Evolutionary conservation across 129 eudicot genomes (phyloP).

Genomic region (Chrysanthemum makinoi): DNA sequence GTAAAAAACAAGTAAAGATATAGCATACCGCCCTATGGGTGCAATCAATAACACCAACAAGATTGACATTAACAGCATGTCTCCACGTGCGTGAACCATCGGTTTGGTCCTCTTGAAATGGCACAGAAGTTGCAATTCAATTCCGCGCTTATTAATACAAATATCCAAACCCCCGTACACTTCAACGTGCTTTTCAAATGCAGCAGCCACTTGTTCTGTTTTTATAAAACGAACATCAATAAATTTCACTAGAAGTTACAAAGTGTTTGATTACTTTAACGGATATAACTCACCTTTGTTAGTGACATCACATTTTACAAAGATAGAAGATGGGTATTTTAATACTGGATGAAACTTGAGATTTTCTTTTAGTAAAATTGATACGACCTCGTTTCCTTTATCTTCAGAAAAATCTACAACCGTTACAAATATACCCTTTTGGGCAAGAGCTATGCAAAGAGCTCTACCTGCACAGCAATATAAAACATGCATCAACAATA

Average conservation of each 20-base stretch:
- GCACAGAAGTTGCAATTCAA: slow-evolving; percentile 51
- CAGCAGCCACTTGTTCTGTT: slow-evolving; percentile 70
- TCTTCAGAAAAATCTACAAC: slow-evolving; percentile 68
- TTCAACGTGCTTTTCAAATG: slow-evolving; percentile 61
- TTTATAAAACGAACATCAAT: neutral
- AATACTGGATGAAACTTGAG: slow-evolving; percentile 55
- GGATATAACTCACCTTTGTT: slow-evolving; percentile 44
- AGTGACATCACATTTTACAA: slow-evolving; percentile 69
- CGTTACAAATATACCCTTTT: slow-evolving; percentile 81
- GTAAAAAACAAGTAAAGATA: slow-evolving; percentile 1
- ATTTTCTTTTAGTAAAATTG: slow-evolving; percentile 45
- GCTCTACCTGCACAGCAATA: slow-evolving; percentile 49
- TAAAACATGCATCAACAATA: neutral
- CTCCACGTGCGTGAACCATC: slow-evolving; percentile 85
- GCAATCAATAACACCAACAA: slow-evolving; percentile 68
- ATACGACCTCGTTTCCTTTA: slow-evolving; percentile 62
- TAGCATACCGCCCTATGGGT: slow-evolving; percentile 79
- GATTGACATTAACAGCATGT: slow-evolving; percentile 63
- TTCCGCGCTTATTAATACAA: slow-evolving; percentile 83
- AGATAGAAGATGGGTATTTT: slow-evolving; percentile 54
- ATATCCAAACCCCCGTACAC: slow-evolving; percentile 87
- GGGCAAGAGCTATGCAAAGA: slow-evolving; percentile 69
- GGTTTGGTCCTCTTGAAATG: slow-evolving; percentile 53
- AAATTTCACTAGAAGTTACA: neutral
- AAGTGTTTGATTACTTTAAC: slow-evolving; percentile 3